Evolutionary conservation across 768 basidiomycete genomes (phyloP).

Genomic region (Phanerodontia chrysosporium): DNA sequence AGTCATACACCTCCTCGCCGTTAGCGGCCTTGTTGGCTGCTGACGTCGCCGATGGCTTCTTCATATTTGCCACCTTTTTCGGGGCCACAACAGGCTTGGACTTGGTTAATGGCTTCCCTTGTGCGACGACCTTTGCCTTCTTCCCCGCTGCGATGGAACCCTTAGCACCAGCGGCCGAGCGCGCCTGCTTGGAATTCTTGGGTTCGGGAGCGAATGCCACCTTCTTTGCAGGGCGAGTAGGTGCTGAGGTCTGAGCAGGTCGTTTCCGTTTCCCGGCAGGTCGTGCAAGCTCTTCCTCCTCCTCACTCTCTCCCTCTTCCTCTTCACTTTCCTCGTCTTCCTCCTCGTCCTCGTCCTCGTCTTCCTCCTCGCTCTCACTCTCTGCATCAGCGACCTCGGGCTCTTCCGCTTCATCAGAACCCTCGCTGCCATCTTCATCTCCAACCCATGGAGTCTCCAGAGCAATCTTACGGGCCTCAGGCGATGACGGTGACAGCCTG

Average conservation of each 20-base stretch:
- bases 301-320: slow-evolving; percentile 38
- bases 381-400: slow-evolving; percentile 31
- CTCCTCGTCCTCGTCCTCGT: slow-evolving; percentile 40
- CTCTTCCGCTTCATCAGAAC: slow-evolving; percentile 34
- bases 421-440: slow-evolving; percentile 35
- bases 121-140: slow-evolving; percentile 17
- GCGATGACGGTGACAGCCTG: slow-evolving; percentile 37
- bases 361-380: slow-evolving; percentile 25
- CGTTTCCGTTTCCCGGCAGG: slow-evolving; percentile 31
- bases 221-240: slow-evolving; percentile 29
- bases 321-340: slow-evolving; percentile 39
- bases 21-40: background rate
- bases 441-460: slow-evolving; percentile 35
- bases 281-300: slow-evolving; percentile 34
- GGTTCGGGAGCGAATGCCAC: slow-evolving; percentile 29
- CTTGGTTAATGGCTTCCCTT: slow-evolving; percentile 8
- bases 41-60: slow-evolving; percentile 16
- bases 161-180: slow-evolving; percentile 20
- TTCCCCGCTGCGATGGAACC: slow-evolving; percentile 9
- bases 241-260: slow-evolving; percentile 3
- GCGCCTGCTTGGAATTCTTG: slow-evolving; percentile 23
- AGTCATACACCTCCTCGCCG: slow-evolving; percentile 49
- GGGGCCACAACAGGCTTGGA: slow-evolving; percentile 22
- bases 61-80: slow-evolving; percentile 24
- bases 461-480: slow-evolving; percentile 40